phyloP scores from a whole-genome alignment of 768 basidiomycete species.

The Tricholoma sp. region DNA sequence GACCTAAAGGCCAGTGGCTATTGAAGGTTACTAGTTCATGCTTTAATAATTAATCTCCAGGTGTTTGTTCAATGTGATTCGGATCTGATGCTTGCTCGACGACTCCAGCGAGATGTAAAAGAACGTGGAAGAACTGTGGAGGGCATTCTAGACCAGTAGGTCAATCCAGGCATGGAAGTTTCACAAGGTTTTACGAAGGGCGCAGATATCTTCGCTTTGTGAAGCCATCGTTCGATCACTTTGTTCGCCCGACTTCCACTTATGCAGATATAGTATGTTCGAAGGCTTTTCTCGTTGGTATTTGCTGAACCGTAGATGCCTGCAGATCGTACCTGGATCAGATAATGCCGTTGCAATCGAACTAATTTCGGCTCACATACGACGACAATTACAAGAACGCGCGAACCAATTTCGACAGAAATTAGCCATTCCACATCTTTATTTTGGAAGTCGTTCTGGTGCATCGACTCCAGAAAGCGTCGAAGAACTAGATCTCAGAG shows the following conservation, averaged over 20 bases:
- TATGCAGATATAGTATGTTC: slow-evolving; percentile 81
- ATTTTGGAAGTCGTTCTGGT: slow-evolving; percentile 30
- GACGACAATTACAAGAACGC: slow-evolving; percentile 77
- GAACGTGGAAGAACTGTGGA: slow-evolving; percentile 84
- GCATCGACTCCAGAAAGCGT: slow-evolving; percentile 32
- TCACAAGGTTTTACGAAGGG: neutral
- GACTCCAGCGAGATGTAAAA: slow-evolving; percentile 81
- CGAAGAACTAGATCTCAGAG: slow-evolving; percentile 49
- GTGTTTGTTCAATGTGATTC: slow-evolving; percentile 92
- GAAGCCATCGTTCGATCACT: slow-evolving; percentile 92
- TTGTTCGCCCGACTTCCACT: slow-evolving; percentile 81
- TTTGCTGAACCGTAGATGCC: neutral
- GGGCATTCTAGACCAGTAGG: slow-evolving; percentile 86
- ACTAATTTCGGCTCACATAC: slow-evolving; percentile 86
- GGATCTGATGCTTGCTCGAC: slow-evolving; percentile 94
- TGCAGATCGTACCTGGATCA: slow-evolving; percentile 90
- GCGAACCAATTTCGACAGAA: slow-evolving; percentile 67
- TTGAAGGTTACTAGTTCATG: neutral
- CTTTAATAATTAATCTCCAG: slow-evolving; percentile 26
- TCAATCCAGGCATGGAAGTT: slow-evolving; percentile 2
- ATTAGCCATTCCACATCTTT: slow-evolving; percentile 54
- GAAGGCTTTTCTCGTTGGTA: neutral
- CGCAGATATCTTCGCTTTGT: slow-evolving; percentile 87
- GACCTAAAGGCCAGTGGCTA: slow-evolving; percentile 74
- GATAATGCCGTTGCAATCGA: slow-evolving; percentile 91